Percentiles rank a stretch among this genome's conserved stretches.
phyloP scores from a whole-genome alignment of 495 filamentous ascomycete species.

The Podospora conica region DNA sequence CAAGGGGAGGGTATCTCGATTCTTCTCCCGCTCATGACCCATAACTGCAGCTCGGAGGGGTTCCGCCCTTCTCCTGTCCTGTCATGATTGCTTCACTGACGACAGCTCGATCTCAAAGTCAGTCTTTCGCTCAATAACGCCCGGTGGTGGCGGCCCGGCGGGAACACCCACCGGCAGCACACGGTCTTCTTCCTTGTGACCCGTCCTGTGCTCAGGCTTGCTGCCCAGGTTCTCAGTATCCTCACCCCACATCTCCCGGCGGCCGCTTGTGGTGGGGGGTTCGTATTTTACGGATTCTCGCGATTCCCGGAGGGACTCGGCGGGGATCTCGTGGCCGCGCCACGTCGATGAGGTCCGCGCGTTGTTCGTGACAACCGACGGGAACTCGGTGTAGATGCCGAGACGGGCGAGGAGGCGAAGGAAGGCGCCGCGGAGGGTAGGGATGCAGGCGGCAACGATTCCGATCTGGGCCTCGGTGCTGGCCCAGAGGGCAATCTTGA shows the following conservation, averaged over 20 bases:
- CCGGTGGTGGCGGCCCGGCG: neutral
- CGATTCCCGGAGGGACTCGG: neutral
- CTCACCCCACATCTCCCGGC: neutral
- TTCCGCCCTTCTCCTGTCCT: no score
- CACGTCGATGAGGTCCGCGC: neutral
- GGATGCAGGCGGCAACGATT: constrained; percentile 3
- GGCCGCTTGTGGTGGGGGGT: neutral
- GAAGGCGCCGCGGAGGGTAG: neutral
- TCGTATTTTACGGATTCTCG: neutral
- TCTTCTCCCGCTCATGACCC: neutral
- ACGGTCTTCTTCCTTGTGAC: neutral
- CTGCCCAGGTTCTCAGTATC: neutral
- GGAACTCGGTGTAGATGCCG: neutral
- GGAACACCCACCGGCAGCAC: neutral
- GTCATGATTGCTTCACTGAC: neutral
- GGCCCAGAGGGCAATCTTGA: neutral
- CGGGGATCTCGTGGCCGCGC: neutral
- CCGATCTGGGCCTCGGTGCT: constrained; percentile 3
- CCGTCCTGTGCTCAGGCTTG: neutral
- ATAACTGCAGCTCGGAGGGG: neutral
- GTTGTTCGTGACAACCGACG: neutral
- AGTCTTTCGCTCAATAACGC: neutral
- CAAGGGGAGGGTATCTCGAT: neutral
- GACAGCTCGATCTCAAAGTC: neutral
- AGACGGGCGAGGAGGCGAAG: neutral